Base-by-base conservation (phyloP, 139 green algal species). In the Axilococcus clingmanii region DNA sequence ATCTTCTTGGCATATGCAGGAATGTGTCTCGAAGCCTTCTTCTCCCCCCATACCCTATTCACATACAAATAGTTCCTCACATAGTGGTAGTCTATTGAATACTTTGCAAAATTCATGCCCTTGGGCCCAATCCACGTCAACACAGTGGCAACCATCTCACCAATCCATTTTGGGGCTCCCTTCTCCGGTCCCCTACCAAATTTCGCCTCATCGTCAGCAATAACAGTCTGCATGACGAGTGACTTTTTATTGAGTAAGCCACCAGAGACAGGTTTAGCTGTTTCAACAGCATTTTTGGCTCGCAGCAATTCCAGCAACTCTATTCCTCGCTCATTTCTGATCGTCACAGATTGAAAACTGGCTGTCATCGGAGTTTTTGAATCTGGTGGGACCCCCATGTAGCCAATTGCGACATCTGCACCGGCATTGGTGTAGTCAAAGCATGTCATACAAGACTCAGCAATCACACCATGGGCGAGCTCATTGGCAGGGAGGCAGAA, bases 341-440 rank as follows among this genome's bases (percentile, higher is more conserved):
- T 77, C 2, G 83, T 91, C 24, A 95, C 49, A 66, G 94, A 94
- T 70, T 97, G 88, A 17, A 71, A 75, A 60, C 97, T 90, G 5
- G 56, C 29, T 0, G 79, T 86, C 90, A 97, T 98, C 62, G 86
- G 65, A 2, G 23, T 53, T 24, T 32, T 61, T 12, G 72, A 40
- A 68, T 89, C 27, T 11, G 17, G 93, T 1, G 85, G 85, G 31
- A 93, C 83, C 4, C 85, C 88, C 89, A 96, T 96, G 80, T 96
- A 98, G 3, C 90, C 90, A 4, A 97, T 82, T 55, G 74, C 84
- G 35, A 97, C 41, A 71, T 98, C 91, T 28, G 91, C 88, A 20
- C 92, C 75, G 9, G 62, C 79, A 59, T 98, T 98, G 37, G 80
- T 48, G 71, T 98, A 98, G 79, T 98, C 91, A 48, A 98, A 98